These are phyloP conservation scores for Rosa hybrid DNA, from an alignment of 331 rosid species.

Conservation along the genomic window DNA sequence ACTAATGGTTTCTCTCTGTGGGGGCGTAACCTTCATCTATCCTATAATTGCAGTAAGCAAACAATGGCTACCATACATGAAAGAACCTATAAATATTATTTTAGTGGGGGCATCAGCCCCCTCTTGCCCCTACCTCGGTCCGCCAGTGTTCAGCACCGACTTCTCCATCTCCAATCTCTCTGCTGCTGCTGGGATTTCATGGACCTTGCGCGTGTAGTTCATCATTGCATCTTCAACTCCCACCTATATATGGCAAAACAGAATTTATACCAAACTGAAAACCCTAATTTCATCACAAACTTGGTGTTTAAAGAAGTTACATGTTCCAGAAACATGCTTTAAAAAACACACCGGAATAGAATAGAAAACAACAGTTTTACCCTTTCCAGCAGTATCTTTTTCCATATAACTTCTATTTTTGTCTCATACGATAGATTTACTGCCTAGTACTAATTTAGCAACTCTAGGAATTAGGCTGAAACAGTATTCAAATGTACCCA, in stretches of 20 bases:
- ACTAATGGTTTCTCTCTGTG: too few species aligned
- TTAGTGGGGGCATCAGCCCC: too few species aligned
- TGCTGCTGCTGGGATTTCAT: slow-evolving; percentile 17
- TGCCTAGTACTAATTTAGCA: too few species aligned
- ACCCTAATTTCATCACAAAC: not conserved
- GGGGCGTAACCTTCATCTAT: too few species aligned
- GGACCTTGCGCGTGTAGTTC: slow-evolving; percentile 39
- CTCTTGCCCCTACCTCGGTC: too few species aligned
- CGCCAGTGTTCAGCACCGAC: slow-evolving; percentile 31
- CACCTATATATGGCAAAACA: slow-evolving; percentile 12
- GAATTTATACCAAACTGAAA: not conserved
- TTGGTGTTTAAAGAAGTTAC: not conserved
- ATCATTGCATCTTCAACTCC: slow-evolving; percentile 43
- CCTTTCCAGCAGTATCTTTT: not conserved
- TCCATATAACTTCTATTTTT: not conserved
- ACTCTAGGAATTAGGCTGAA: not conserved
- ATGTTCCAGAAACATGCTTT: not conserved
- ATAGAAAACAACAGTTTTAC: not conserved
- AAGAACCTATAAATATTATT: too few species aligned
- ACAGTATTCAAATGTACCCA: not conserved
- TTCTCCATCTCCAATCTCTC: slow-evolving; percentile 41
- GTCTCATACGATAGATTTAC: not conserved
- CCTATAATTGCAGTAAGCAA: too few species aligned
- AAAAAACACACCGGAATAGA: not conserved
- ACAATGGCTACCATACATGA: too few species aligned